Evolutionary conservation across 768 basidiomycete species (phyloP).

Genomic region (Podaxis carcinomalis): DNA sequence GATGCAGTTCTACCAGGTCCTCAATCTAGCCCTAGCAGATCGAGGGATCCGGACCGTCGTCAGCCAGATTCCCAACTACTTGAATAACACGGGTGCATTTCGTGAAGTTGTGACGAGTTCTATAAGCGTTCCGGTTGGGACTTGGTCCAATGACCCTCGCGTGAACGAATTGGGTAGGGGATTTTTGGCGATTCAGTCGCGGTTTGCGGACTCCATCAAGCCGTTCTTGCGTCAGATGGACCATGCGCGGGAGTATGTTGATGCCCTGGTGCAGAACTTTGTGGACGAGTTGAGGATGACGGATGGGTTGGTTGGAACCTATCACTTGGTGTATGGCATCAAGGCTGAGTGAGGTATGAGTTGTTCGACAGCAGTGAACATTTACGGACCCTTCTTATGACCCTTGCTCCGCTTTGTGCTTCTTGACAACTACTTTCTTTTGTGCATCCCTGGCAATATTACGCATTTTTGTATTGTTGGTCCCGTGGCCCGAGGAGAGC

Average conservation of each 20-base stretch:
- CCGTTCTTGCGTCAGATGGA: slow-evolving; percentile 42
- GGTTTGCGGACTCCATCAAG: slow-evolving; percentile 45
- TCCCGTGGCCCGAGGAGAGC: neutral
- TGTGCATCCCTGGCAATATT: neutral
- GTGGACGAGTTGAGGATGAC: slow-evolving; percentile 42
- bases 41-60: slow-evolving; percentile 37
- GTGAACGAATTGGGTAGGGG: slow-evolving; percentile 35
- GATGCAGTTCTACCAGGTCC: slow-evolving; percentile 31
- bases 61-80: slow-evolving; percentile 29
- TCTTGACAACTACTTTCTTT: neutral
- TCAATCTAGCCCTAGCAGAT: slow-evolving; percentile 29
- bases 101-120: slow-evolving; percentile 28
- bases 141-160: slow-evolving; percentile 37
- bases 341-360: slow-evolving; percentile 7
- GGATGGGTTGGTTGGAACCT: slow-evolving; percentile 43
- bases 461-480: neutral
- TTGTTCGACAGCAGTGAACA: neutral
- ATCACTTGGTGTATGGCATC: slow-evolving; percentile 46
- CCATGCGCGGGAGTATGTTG: slow-evolving; percentile 30
- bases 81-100: slow-evolving; percentile 38
- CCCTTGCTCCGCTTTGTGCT: neutral
- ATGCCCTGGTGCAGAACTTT: slow-evolving; percentile 35
- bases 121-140: slow-evolving; percentile 51
- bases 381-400: neutral
- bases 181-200: slow-evolving; percentile 33